phyloP scores from a whole-genome alignment of 495 filamentous ascomycete genomes.

The Neurospora pannonica region DNA sequence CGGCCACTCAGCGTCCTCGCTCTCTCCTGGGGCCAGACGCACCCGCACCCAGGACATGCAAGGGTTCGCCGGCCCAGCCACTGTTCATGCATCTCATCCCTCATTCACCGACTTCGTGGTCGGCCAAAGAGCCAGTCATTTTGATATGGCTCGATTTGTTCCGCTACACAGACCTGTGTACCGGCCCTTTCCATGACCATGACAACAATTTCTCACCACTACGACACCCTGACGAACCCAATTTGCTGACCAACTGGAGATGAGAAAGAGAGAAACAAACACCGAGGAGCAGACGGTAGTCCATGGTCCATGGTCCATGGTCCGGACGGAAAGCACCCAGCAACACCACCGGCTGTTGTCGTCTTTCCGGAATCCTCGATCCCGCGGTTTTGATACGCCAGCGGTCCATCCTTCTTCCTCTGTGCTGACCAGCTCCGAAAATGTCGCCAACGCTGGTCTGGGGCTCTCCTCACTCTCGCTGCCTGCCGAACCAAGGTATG shows the following conservation, averaged over 20 bases:
- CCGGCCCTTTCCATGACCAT: background rate
- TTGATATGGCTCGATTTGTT: slow-evolving; percentile 9
- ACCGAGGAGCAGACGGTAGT: background rate
- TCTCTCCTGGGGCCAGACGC: slow-evolving; percentile 32
- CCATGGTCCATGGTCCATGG: background rate
- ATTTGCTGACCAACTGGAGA: background rate
- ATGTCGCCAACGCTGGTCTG: background rate
- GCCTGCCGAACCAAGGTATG: slow-evolving; percentile 9
- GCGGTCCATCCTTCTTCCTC: background rate
- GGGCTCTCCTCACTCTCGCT: background rate
- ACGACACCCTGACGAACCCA: background rate
- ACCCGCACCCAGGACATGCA: slow-evolving; percentile 19
- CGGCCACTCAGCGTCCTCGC: slow-evolving; percentile 24
- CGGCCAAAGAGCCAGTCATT: slow-evolving; percentile 42
- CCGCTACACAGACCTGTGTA: background rate
- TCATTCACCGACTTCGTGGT: slow-evolving; percentile 52
- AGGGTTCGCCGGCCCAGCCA: slow-evolving; percentile 36
- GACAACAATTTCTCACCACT: background rate
- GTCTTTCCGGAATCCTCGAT: slow-evolving; percentile 16
- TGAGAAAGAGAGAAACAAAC: background rate
- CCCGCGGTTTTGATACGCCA: slow-evolving; percentile 23
- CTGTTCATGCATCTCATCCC: slow-evolving; percentile 50
- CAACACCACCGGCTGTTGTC: background rate
- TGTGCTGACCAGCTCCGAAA: background rate
- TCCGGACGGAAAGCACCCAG: background rate